phyloP scores from a whole-genome alignment of 495 filamentous ascomycete species.

The Podospora pseudoanserina region DNA sequence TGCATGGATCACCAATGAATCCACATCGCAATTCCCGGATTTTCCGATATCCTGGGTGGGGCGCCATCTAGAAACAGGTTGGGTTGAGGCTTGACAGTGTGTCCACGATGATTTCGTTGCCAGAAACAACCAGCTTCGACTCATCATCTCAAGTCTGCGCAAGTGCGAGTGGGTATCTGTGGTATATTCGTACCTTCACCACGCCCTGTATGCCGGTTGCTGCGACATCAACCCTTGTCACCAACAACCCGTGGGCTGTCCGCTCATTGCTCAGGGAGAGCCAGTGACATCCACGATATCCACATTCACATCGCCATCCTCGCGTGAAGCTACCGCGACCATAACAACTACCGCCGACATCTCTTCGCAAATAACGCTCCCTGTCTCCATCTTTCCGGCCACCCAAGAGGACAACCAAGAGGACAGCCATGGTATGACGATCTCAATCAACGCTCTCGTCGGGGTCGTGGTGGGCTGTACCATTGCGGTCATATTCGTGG shows the following conservation, averaged over 20 bases:
- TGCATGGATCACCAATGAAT: constrained; percentile 2
- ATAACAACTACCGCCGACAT: constrained; percentile 3
- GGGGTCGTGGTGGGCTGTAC: constrained; percentile 22
- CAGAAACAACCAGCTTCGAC: not conserved
- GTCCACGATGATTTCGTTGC: not conserved
- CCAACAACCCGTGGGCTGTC: constrained; percentile 20
- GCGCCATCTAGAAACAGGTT: constrained; percentile 7
- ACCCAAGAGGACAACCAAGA: not conserved
- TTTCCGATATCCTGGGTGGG: constrained; percentile 16
- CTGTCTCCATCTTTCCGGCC: constrained; percentile 1
- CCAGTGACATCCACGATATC: not conserved
- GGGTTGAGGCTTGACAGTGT: not conserved
- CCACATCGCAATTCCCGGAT: constrained; percentile 13
- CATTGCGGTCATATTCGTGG: constrained; percentile 15
- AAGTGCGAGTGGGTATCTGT: constrained; percentile 14
- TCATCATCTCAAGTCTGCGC: constrained; percentile 9
- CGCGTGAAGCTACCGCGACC: not conserved
- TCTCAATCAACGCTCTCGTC: constrained; percentile 20
- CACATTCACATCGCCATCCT: constrained; percentile 1
- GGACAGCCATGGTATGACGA: constrained; percentile 15
- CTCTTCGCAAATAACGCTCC: not conserved
- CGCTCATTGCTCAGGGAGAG: constrained; percentile 5
- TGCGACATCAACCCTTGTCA: constrained; percentile 27
- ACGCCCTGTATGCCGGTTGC: constrained; percentile 20
- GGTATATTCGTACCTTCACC: constrained; percentile 19